Percentiles rank a stretch among this genome's conserved stretches.
Conservation (phyloP, 768 basidiomycete genomes). For the Boletellus ananas region DNA sequence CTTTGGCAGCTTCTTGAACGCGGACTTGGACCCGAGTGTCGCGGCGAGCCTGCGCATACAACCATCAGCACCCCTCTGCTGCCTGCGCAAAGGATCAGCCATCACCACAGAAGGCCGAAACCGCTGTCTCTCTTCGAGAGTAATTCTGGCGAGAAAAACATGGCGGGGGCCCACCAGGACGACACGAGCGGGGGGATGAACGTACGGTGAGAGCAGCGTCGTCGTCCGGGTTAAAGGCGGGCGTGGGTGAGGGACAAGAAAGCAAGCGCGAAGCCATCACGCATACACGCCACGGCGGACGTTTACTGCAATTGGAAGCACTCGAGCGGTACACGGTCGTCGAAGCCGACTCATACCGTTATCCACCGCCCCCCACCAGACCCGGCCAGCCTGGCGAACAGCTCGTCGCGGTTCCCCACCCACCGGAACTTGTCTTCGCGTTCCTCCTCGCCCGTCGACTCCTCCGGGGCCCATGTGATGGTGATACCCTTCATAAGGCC, state of each 20-base stretch:
- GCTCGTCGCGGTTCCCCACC: conserved; percentile 59
- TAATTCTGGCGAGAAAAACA: conserved; percentile 88
- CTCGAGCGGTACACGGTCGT: conserved; percentile 5
- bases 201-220: conserved; percentile 1
- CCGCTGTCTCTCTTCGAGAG: conserved; percentile 80
- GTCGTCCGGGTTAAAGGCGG: not conserved
- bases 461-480: conserved; percentile 39
- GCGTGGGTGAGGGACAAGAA: not conserved
- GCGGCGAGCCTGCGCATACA: conserved; percentile 71
- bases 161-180: conserved; percentile 23
- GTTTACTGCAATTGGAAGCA: conserved; percentile 10
- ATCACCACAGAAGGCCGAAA: conserved; percentile 83
- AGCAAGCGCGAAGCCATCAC: conserved; percentile 21
- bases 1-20: conserved; percentile 78
- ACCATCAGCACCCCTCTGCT: conserved; percentile 4
- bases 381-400: conserved; percentile 62
- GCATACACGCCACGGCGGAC: not conserved
- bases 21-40: conserved; percentile 83
- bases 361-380: conserved; percentile 48
- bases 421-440: conserved; percentile 55
- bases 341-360: conserved; percentile 33
- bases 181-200: not conserved
- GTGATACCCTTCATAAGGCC: conserved; percentile 51
- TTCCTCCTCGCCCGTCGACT: conserved; percentile 28
- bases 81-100: not conserved